Evolutionary conservation across 2,329 filamentous ascomycete genomes (phyloP), one percentile per base, ranked within the genome.

Genomic region (Hypoxylon sp.): DNA sequence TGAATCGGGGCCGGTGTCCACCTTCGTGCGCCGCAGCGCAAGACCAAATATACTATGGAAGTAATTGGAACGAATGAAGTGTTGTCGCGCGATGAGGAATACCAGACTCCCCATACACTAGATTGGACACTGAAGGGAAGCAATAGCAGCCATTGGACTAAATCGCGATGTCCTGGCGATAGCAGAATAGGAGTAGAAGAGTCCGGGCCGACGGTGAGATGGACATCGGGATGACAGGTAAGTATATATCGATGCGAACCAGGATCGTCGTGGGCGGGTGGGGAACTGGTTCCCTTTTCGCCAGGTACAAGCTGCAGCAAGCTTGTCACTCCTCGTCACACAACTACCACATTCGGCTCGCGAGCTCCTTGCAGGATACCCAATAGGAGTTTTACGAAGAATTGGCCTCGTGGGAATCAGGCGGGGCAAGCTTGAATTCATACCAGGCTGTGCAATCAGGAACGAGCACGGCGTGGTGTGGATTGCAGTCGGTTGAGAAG

Each of bases 51-150:
- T 64, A 62, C 48, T 43, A 22, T 34, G 32, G 39, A 46, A 58
- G 50, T 48, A 61, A 61, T 62, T 51, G 48, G 59, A 67, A 60
- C 59, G 64, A 70, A 59, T 56, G 67, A 61, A 64, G 53, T 26
- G 56, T 62, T 49, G 59, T 67, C 53, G 57, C 58, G 57, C 58
- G 62, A 64, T 59, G 65, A 77, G 76, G 73, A 77, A 77, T 77
- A 66, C 74, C 76, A 73, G 75, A 77, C 70, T 68, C 76, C 75
- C 72, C 73, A 72, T 72, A 70, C 72, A 70, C 61, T 56, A 58
- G 61, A 72, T 67, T 71, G 72, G 71, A 69, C 56, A 64, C 64
- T 57, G 62, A 59, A 57, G 47, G 39, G 54, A 59, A 65, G 47
- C 44, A 65, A 71, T 47, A 60, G 64, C 47, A 58, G 68, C 71